Conservation (phyloP, 1,284 basidiomycete genomes). For the Leccinum subrobustum region DNA sequence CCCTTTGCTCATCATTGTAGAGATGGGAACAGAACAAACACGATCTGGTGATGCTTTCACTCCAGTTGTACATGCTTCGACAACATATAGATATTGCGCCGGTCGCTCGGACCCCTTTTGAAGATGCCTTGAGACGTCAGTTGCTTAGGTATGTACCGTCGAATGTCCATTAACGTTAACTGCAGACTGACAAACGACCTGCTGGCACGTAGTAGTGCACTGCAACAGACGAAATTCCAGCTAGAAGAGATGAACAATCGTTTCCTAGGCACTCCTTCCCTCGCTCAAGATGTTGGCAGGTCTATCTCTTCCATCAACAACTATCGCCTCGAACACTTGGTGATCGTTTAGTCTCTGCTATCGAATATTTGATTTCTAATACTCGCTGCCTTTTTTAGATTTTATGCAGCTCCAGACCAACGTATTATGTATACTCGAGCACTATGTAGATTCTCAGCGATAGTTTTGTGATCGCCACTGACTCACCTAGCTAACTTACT, state of each 20-base stretch:
- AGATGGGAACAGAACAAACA: not conserved
- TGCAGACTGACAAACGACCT: not conserved
- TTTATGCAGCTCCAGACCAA: not conserved
- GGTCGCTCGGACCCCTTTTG: not conserved
- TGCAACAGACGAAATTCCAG: not conserved
- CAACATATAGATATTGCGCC: not conserved
- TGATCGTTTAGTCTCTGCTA: not conserved
- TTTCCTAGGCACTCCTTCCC: not conserved
- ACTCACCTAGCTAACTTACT: no score
- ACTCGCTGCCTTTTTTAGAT: not conserved
- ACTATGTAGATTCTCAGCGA: not conserved
- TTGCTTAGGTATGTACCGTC: not conserved
- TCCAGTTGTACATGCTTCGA: not conserved
- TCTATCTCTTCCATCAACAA: constrained; percentile 4
- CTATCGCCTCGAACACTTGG: constrained; percentile 1
- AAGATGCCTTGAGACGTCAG: not conserved
- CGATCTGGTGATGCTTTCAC: not conserved
- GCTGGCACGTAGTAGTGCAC: not conserved
- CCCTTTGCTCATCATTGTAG: not conserved
- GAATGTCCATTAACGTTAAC: not conserved
- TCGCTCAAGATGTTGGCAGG: constrained; percentile 1
- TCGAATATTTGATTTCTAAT: not conserved
- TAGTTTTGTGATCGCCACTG: no score
- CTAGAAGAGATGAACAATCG: constrained; percentile 1
- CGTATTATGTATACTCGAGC: not conserved